Evolutionary conservation across 2,329 filamentous ascomycete species (phyloP).

Genomic region (Cercospora sp.): DNA sequence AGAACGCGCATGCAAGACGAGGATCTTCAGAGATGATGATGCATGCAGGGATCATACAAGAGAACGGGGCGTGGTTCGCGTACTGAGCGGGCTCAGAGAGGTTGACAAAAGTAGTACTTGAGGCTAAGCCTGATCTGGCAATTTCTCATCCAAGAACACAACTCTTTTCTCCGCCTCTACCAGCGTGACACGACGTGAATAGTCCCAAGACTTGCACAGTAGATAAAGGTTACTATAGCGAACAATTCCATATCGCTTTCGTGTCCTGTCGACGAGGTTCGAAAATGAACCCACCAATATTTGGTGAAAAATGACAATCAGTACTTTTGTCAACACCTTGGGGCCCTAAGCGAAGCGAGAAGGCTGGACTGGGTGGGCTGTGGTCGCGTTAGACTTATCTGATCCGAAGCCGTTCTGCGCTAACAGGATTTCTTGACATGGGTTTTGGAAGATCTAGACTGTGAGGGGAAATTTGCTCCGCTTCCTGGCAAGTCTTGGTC

Average conservation of each 20-base stretch:
- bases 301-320: neutral
- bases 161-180: neutral
- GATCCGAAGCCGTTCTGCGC: neutral
- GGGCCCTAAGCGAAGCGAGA: neutral
- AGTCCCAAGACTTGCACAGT: neutral
- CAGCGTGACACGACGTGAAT: neutral
- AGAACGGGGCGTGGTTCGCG: neutral
- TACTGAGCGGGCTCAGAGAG: neutral
- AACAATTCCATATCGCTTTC: neutral
- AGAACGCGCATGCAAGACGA: neutral
- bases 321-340: neutral
- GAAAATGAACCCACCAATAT: neutral
- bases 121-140: neutral
- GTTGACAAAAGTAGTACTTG: neutral
- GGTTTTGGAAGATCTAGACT: neutral
- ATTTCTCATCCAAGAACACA: neutral
- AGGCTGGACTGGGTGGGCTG: neutral
- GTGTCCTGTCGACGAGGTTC: neutral
- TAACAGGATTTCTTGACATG: neutral
- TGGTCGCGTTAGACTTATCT: slow-evolving; percentile 5
- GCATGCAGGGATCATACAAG: neutral
- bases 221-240: neutral
- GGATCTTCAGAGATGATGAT: neutral
- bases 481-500: neutral
- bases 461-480: neutral